Evolutionary conservation across 495 filamentous ascomycete species (phyloP), one percentile per base, ranked within the genome.

Genomic region (Hypoxylon subgilvum): DNA sequence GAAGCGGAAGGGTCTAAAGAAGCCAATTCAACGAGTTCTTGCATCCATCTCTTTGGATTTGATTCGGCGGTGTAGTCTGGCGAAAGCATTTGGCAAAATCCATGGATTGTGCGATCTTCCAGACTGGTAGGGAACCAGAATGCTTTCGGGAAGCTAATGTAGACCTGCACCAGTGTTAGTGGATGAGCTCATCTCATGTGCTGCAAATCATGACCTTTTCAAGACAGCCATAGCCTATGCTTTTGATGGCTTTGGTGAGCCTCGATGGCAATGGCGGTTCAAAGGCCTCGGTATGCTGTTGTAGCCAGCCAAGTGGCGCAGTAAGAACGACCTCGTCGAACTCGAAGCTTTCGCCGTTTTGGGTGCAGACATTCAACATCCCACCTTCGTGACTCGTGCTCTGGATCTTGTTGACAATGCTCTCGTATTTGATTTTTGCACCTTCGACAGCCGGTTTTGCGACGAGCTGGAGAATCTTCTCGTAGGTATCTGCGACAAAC

Each of bases 281-380:
- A 68, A 98, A 97, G 16, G 83, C 82, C 4, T 79, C 64, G 9
- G 82, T 74, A 63, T 96, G 89, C 39, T 77, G 79, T 68, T 97
- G 94, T 3, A 98, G 78, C 86, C 91, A 97, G 48, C 94, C 94
- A 0, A 98, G 78, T 0, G 94, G 94, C 10, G 82, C 77, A 9
- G 94, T 96, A 30, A 95, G 74, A 6, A 98, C 87, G 1, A 96
- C 80, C 63, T 96, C 88, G 69, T 97, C 92, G 67, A 94, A 96
- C 16, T 75, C 69, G 16, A 84, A 54, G 7, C 31, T 62, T 23
- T 83, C 74, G 7, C 79, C 84, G 36, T 78, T 71, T 14, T 76
- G 69, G 0, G 84, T 86, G 12, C 76, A 74, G 19, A 94, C 72
- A 25, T 69, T 78, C 36, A 88, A 74, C 12, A 61, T 63, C 30